These are phyloP conservation scores for Rhododendron vialii DNA, from an alignment of 148 eudicot species.

Conservation along the genomic window DNA sequence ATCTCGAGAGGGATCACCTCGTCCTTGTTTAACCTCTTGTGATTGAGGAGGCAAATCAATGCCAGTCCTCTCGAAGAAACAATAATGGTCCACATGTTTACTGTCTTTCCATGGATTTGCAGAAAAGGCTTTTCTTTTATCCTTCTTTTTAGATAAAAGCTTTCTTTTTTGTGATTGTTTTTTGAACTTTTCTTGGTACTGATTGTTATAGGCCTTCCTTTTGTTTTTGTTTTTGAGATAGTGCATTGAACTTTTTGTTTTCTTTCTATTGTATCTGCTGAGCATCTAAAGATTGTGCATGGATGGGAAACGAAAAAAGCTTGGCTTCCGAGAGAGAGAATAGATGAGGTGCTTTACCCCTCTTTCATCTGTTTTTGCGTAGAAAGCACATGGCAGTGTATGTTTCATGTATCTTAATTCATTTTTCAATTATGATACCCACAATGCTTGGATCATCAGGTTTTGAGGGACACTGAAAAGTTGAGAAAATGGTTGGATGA, in stretches of 20 bases:
- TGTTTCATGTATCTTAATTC: background rate
- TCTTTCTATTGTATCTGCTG: background rate
- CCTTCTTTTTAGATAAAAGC: background rate
- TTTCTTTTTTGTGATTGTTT: background rate
- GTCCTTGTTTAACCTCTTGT: background rate
- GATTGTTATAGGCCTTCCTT: background rate
- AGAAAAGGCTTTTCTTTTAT: background rate
- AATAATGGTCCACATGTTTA: background rate
- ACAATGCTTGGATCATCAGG: conserved; percentile 33
- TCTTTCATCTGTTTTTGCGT: background rate
- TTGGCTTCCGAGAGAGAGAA: conserved; percentile 82
- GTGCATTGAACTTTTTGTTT: background rate
- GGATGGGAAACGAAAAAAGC: conserved; percentile 80
- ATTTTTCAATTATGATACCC: background rate
- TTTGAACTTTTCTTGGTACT: background rate
- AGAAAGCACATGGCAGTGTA: background rate
- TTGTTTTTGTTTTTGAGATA: background rate
- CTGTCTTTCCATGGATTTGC: background rate
- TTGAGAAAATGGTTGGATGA: conserved; percentile 73
- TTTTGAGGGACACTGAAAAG: conserved; percentile 59
- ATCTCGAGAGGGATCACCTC: background rate
- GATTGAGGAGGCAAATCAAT: background rate
- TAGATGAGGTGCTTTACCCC: conserved; percentile 56
- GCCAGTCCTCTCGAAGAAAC: background rate
- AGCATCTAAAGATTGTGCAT: conserved; percentile 49